Percentiles rank a stretch among this genome's conserved stretches.
Conservation (phyloP, 23 red algal species). For the Agarophyton chilense region DNA sequence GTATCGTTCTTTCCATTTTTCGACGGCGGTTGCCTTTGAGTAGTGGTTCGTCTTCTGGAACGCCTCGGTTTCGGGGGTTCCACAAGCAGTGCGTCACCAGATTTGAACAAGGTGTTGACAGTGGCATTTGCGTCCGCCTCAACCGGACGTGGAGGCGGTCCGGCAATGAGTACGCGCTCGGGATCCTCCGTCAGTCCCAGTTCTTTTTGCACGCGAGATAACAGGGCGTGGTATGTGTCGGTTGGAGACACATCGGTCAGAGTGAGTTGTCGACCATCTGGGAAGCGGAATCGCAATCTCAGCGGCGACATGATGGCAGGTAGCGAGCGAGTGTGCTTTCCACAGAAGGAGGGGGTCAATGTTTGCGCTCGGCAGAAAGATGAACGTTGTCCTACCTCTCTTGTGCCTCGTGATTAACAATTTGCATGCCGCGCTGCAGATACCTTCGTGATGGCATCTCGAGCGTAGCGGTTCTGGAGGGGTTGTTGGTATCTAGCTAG, state of each 20-base stretch:
- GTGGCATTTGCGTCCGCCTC: neutral
- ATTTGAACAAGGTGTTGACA: neutral
- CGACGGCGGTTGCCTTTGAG: neutral
- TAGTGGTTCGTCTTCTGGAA: neutral
- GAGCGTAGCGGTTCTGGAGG: too few species aligned
- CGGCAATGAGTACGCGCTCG: constrained; percentile 29
- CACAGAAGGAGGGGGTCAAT: too few species aligned
- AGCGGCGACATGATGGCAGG: neutral
- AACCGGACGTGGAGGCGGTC: constrained; percentile 6
- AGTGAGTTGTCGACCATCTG: constrained; percentile 16
- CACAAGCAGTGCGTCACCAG: constrained; percentile 17
- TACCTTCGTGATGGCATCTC: too few species aligned
- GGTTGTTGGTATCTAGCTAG: too few species aligned
- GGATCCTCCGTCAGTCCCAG: neutral
- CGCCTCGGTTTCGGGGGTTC: constrained; percentile 25
- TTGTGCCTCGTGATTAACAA: too few species aligned
- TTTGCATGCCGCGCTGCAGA: too few species aligned
- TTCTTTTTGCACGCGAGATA: neutral
- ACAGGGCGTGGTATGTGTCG: constrained; percentile 9
- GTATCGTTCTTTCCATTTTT: neutral
- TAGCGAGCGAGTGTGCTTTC: too few species aligned
- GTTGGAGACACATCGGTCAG: constrained; percentile 10
- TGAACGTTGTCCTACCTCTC: too few species aligned
- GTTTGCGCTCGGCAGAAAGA: too few species aligned
- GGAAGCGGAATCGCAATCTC: constrained; percentile 30